Percentiles rank a stretch among this genome's conserved stretches.
phyloP scores from a whole-genome alignment of 1,284 basidiomycete species.

The Omphalotus olearius region DNA sequence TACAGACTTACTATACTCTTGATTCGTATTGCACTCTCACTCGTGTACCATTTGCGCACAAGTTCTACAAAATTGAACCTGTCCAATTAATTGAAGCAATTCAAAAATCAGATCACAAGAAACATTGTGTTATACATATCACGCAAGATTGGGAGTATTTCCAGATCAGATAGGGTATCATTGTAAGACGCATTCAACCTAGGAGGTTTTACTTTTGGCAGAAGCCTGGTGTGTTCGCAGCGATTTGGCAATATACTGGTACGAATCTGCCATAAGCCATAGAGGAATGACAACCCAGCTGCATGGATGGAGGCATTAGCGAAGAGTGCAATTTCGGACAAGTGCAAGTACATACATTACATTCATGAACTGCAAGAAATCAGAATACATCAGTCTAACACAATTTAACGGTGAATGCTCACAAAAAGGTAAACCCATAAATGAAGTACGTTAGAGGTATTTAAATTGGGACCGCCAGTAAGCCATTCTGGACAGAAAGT shows the following conservation, averaged over 20 bases:
- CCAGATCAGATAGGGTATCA: not conserved
- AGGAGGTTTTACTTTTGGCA: conserved; percentile 36
- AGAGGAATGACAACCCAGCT: conserved; percentile 80
- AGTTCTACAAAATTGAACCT: not conserved
- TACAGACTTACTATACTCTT: not conserved
- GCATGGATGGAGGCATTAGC: conserved; percentile 15
- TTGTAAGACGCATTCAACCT: not conserved
- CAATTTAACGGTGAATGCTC: conserved; percentile 19
- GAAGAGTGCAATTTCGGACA: not conserved
- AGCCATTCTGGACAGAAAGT: conserved; percentile 85
- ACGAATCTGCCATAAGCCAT: conserved; percentile 74
- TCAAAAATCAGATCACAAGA: not conserved
- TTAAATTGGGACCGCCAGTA: conserved; percentile 65
- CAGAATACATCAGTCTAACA: not conserved
- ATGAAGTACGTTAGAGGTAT: conserved; percentile 61
- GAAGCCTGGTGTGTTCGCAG: conserved; percentile 43
- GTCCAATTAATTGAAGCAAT: not conserved
- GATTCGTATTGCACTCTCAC: not conserved
- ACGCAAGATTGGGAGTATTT: not conserved
- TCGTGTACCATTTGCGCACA: not conserved
- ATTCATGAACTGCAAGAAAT: conserved; percentile 65
- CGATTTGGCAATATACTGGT: conserved; percentile 57
- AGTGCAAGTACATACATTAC: conserved; percentile 48
- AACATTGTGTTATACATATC: not conserved
- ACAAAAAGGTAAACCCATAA: conserved; percentile 55